Conservation (phyloP, 768 basidiomycete species). For the Boletus sp. region DNA sequence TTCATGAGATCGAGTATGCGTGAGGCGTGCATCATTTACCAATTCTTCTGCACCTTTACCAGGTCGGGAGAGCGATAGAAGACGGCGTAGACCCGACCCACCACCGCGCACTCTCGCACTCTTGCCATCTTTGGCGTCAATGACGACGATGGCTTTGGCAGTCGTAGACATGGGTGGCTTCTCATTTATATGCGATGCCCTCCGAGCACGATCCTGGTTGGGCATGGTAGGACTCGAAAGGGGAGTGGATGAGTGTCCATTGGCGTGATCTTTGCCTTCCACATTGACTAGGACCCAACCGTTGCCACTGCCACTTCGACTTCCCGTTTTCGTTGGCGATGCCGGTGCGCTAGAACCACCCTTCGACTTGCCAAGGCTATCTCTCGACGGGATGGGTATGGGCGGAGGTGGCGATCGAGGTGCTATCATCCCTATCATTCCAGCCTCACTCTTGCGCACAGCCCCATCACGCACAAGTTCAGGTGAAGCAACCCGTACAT, state of each 20-base stretch:
- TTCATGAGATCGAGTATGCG: slow-evolving; percentile 29
- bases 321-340: slow-evolving; percentile 35
- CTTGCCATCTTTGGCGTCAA: slow-evolving; percentile 54
- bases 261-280: slow-evolving; percentile 40
- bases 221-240: slow-evolving; percentile 29
- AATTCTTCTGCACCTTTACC: slow-evolving; percentile 32
- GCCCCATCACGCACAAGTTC: slow-evolving; percentile 45
- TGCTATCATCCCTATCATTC: slow-evolving; percentile 51
- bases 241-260: slow-evolving; percentile 23
- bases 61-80: slow-evolving; percentile 33
- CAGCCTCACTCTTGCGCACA: slow-evolving; percentile 63
- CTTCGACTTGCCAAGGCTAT: slow-evolving; percentile 24
- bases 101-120: slow-evolving; percentile 23
- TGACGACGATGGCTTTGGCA: slow-evolving; percentile 62
- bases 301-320: slow-evolving; percentile 41
- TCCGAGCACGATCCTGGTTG: slow-evolving; percentile 31
- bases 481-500: slow-evolving; percentile 52
- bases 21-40: slow-evolving; percentile 23
- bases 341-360: slow-evolving; percentile 24
- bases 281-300: slow-evolving; percentile 71
- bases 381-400: slow-evolving; percentile 28
- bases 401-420: slow-evolving; percentile 26
- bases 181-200: slow-evolving; percentile 25
- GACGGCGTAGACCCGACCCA: slow-evolving; percentile 32
- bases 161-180: slow-evolving; percentile 41